Evolutionary conservation across 108 stramenopile genomes (phyloP), one percentile per base, ranked within the genome.

Genomic region (Skeletonema potamos): DNA sequence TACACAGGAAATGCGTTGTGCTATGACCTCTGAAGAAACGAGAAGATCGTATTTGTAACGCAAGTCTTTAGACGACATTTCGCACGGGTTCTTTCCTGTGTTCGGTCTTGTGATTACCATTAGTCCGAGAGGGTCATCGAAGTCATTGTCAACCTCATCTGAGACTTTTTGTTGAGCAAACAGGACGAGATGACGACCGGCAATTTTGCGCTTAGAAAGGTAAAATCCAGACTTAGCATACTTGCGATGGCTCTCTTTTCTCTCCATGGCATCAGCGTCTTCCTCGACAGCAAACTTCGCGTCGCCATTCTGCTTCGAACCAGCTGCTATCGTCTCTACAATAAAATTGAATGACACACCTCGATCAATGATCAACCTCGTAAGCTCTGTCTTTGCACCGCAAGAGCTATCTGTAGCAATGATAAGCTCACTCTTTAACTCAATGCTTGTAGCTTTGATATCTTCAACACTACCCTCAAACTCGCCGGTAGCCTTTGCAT

Each of bases 381-480:
- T 84, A 44, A 89, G 72, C 27, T 72, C 56, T 18, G 89, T 89
- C 24, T 33, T 9, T 27, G 85, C 90, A 24, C 84, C 82, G 54
- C 82, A 82, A 13, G 83, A 67, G 2, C 63, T 66, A 71, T 87
- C 85, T 4, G 68, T 67, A 11, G 82, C 85, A 6, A 91, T 62
- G 10, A 65, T 39, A 43, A 73, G 74, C 27, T 70, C 61, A 11
- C 66, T 27, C 26, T 69, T 75, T 7, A 84, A 39, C 29, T 72
- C 61, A 37, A 85, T 74, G n/a, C 61, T 57, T 15, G 81, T 76
- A 9, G 88, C 90, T 36, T 58, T 57, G n/a, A 91, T 55, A 62
- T 89, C 86, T 63, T 86, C 87, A 18, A 87, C 86, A 26, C 81
- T 82, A 17, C 87, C 88, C 46, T 89, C 90, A 60, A 76, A 89